A percentile compares a stretch with the other conserved stretches of the same genome.
These are phyloP conservation scores for Lachancea sp. DNA, from an alignment of 805 yeast genomes.

Conservation along the genomic window DNA sequence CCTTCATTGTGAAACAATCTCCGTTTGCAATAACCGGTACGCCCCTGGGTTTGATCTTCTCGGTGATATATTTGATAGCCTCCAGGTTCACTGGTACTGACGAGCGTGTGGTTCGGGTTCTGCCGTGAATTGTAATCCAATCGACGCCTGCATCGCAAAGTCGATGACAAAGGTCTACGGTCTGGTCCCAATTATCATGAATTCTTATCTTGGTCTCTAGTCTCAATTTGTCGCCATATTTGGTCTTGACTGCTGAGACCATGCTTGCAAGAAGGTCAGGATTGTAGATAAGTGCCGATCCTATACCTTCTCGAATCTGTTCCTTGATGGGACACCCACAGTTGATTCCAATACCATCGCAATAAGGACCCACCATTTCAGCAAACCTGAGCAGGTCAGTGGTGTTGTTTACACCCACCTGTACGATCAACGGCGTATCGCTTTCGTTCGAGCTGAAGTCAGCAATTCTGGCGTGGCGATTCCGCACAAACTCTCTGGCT, in stretches of 20 bases:
- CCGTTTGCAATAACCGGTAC: constrained; percentile 96
- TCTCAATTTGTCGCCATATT: constrained; percentile 64
- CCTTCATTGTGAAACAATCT: constrained; percentile 71
- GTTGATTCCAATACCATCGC: constrained; percentile 90
- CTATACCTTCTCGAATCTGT: constrained; percentile 92
- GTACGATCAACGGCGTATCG: constrained; percentile 75
- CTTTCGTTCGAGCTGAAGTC: constrained; percentile 76
- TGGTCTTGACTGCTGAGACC: constrained; percentile 76
- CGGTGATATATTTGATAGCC: constrained; percentile 64
- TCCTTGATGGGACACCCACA: constrained; percentile 98
- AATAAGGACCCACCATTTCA: constrained; percentile 82
- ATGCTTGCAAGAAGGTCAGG: constrained; percentile 73
- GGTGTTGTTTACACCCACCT: constrained; percentile 83
- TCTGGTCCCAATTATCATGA: constrained; percentile 67
- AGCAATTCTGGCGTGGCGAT: constrained; percentile 67
- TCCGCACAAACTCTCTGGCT: constrained; percentile 90
- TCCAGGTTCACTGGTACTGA: constrained; percentile 77
- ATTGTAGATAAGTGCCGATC: constrained; percentile 87
- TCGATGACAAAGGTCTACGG: constrained; percentile 60
- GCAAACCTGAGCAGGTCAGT: constrained; percentile 76
- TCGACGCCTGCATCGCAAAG: constrained; percentile 89
- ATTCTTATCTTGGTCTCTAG: constrained; percentile 90
- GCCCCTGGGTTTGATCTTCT: constrained; percentile 34
- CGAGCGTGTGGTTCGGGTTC: constrained; percentile 79
- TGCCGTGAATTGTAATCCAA: constrained; percentile 89